phyloP scores from a whole-genome alignment of 2,329 filamentous ascomycete genomes.

The Byssoonygena ceratinophila region DNA sequence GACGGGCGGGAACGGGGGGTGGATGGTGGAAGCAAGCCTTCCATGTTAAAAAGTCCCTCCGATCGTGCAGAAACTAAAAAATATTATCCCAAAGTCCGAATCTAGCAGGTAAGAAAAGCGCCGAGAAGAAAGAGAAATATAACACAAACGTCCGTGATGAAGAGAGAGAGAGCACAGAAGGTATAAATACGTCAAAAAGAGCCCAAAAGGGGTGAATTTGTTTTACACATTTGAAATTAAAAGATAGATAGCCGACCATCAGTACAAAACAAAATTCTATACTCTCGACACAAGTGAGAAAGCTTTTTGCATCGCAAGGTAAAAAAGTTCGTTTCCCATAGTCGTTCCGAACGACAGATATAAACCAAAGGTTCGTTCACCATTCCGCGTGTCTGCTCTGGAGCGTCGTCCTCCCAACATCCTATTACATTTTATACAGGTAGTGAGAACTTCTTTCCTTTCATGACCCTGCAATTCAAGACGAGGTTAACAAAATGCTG shows the following conservation, averaged over 20 bases:
- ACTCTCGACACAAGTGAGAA: background rate
- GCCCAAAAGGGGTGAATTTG: too few relatives aligned
- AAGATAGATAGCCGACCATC: background rate
- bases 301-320: background rate
- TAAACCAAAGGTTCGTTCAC: background rate
- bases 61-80: conserved; percentile 5
- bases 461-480: conserved; percentile 48
- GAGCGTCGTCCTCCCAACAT: background rate
- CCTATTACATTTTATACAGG: conserved; percentile 51
- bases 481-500: background rate
- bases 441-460: conserved; percentile 79
- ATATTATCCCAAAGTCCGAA: too few relatives aligned
- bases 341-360: background rate
- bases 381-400: background rate
- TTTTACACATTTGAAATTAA: conserved; percentile 3
- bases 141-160: too few relatives aligned
- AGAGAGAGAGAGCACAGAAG: background rate
- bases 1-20: too few relatives aligned
- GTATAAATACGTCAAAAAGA: background rate
- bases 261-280: conserved; percentile 10
- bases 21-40: too few relatives aligned
- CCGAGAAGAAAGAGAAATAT: background rate
- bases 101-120: too few relatives aligned
- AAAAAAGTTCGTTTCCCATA: background rate
- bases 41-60: conserved; percentile 4